Evolutionary conservation across 768 basidiomycete genomes (phyloP).

Genomic region (Leccinum pellstonianum): DNA sequence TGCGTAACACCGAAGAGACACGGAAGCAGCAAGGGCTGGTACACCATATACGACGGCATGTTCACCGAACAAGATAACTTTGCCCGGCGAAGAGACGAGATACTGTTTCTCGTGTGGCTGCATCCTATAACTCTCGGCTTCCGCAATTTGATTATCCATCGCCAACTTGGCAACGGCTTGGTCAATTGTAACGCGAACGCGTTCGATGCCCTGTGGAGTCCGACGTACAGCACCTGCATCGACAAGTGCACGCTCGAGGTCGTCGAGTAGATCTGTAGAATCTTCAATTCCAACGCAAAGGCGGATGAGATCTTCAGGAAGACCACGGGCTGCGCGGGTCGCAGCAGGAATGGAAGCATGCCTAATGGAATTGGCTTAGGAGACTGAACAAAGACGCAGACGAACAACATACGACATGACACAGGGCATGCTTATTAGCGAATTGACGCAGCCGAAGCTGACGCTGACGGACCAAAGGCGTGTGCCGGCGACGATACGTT

Average conservation of each 20-base stretch:
- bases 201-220: slow-evolving; percentile 40
- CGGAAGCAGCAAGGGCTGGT: slow-evolving; percentile 94
- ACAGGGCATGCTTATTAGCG: slow-evolving; percentile 98
- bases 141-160: slow-evolving; percentile 29
- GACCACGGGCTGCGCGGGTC: slow-evolving; percentile 90
- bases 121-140: background rate
- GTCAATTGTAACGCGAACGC: slow-evolving; percentile 49
- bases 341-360: slow-evolving; percentile 98
- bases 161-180: slow-evolving; percentile 71
- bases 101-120: slow-evolving; percentile 52
- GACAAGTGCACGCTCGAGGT: slow-evolving; percentile 89
- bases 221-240: slow-evolving; percentile 85
- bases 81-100: slow-evolving; percentile 95
- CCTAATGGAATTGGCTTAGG: slow-evolving; percentile 31
- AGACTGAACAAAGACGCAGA: background rate
- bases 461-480: slow-evolving; percentile 97
- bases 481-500: slow-evolving; percentile 89
- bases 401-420: slow-evolving; percentile 89
- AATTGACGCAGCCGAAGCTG: slow-evolving; percentile 97
- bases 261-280: slow-evolving; percentile 86
- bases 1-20: slow-evolving; percentile 94
- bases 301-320: slow-evolving; percentile 98
- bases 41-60: slow-evolving; percentile 98
- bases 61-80: slow-evolving; percentile 97
- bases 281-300: slow-evolving; percentile 99